Evolutionary conservation across 768 basidiomycete species (phyloP).

Genomic region (Tricholoma saponaceum): DNA sequence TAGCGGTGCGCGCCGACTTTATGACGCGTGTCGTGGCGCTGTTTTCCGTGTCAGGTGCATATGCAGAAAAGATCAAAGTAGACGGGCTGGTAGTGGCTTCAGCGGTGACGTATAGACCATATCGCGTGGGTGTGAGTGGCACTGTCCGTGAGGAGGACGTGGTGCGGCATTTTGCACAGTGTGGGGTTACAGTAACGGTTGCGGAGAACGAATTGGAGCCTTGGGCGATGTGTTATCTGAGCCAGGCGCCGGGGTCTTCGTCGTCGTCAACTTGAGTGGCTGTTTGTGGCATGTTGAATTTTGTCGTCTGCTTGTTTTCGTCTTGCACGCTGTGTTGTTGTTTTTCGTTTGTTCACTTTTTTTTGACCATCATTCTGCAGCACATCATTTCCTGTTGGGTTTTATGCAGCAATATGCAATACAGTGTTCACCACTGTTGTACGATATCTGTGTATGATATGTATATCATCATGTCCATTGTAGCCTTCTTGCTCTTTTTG

Average conservation of each 20-base stretch:
- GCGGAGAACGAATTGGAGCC: constrained; percentile 34
- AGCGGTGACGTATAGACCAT: constrained; percentile 25
- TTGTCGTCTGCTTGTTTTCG: background rate
- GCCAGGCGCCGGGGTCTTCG: constrained; percentile 8
- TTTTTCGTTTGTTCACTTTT: background rate
- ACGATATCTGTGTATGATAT: background rate
- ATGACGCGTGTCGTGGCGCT: constrained; percentile 35
- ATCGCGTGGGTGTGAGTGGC: constrained; percentile 25
- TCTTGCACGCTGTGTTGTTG: background rate
- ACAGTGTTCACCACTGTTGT: background rate
- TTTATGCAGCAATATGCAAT: too few species aligned
- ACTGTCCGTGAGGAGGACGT: constrained; percentile 23
- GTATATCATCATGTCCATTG: background rate
- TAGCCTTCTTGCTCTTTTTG: background rate
- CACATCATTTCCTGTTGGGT: background rate
- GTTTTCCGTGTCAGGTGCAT: constrained; percentile 37
- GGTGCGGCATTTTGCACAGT: constrained; percentile 38
- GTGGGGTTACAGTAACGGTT: constrained; percentile 32
- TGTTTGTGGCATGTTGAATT: background rate
- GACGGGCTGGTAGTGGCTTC: constrained; percentile 30
- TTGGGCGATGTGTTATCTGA: constrained; percentile 32
- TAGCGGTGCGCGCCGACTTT: constrained; percentile 33
- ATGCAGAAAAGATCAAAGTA: constrained; percentile 32
- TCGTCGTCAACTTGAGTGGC: background rate
- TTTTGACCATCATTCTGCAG: background rate